A percentile compares a stretch with the other conserved stretches of the same genome.
Evolutionary conservation across 495 filamentous ascomycete genomes (phyloP).

Genomic region (Neurospora sp.): DNA sequence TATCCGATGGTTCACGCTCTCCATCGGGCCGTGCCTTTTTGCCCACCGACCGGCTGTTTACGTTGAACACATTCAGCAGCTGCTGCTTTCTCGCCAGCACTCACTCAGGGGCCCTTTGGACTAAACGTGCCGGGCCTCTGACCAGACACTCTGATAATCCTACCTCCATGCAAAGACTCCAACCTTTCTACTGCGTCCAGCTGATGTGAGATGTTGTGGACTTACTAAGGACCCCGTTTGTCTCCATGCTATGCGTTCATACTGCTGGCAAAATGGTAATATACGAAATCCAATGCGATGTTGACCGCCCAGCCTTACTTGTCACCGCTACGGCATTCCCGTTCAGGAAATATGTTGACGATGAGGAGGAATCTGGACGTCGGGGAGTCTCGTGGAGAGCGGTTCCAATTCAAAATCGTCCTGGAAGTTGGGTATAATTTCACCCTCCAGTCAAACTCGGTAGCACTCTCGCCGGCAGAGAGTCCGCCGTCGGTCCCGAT

Average conservation of each 20-base stretch:
- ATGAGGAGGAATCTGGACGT: no score
- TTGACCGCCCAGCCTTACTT: neutral
- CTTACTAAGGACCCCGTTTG: neutral
- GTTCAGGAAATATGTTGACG: neutral
- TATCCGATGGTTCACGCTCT: no score
- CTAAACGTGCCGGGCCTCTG: neutral
- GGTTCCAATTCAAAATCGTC: no score
- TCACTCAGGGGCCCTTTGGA: neutral
- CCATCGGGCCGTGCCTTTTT: no score
- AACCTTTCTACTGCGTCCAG: neutral
- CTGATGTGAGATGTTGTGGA: neutral
- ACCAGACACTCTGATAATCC: neutral
- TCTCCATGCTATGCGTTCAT: neutral
- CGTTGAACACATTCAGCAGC: no score
- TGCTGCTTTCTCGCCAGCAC: neutral
- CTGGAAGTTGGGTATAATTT: no score
- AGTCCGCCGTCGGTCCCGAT: neutral
- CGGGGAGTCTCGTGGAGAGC: no score
- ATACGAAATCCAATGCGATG: neutral
- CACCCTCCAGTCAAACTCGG: no score
- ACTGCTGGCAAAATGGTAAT: neutral
- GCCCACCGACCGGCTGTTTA: no score
- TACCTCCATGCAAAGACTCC: neutral
- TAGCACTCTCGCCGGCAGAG: no score
- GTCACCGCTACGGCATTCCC: neutral